Base-by-base conservation (phyloP, 1,139 yeast genomes). In the Blastobotrys petasosporus region DNA sequence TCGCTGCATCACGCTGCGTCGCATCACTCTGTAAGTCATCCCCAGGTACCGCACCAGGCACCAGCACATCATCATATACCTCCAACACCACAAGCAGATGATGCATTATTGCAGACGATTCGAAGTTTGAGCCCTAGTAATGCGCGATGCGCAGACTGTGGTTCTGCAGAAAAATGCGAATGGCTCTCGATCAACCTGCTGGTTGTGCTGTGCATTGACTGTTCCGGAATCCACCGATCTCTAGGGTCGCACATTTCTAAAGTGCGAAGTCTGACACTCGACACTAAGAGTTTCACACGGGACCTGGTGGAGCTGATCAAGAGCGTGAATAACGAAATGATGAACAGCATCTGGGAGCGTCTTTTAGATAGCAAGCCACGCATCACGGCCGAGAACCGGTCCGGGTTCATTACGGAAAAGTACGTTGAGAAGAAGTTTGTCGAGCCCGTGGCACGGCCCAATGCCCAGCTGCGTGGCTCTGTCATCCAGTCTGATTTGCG, bases 181-280 rank as follows among this genome's bases (percentile, higher is more conserved):
- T 90, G 97, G 97, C 76, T 90, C 4, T 85, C 96, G 0, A 71
- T 87, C 52, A 90, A 85, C 58, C 67, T 83, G 42, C 67, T 87
- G 48, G 79, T 80, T 20, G 77, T 84, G 9, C 71, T 90, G 36
- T 90, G 97, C 64, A 81, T 87, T 36, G 80, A 82, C 41, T 90
- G 97, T 59, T 82, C 95, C 0, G 77, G 78, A 1, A 71, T 74
- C 0, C 97, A 90, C 64, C 75, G 94, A 53, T 76, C 85, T 31
- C 67, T 90, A 51, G 94, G 94, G 0, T 67, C 82, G 0, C 84
- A 80, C 53, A 70, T 86, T 4, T 82, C 95, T 17, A 77, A 77
- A 54, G 84, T 88, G 4, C 79, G 94, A 53, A 85, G 95, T 0
- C 68, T 92, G 52, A 82, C 94, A 1, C 73, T 88, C 58, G 98